Evolutionary conservation across 2,329 filamentous ascomycete genomes (phyloP).

Genomic region (Microsporum audouinii): DNA sequence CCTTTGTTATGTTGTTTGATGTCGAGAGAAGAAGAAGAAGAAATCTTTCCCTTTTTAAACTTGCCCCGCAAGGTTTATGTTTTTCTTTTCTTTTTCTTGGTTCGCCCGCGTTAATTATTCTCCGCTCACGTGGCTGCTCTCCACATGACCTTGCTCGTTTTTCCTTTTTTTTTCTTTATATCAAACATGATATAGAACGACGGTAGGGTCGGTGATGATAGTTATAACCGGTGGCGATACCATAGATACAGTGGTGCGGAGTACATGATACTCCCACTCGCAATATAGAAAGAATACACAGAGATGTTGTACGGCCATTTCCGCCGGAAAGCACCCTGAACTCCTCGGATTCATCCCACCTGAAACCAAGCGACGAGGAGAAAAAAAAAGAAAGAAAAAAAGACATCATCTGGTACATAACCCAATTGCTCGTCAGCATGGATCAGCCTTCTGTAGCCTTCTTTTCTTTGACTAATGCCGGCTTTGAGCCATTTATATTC

Average conservation of each 20-base stretch:
- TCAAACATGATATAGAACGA: neutral
- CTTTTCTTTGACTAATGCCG: neutral
- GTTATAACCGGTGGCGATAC: neutral
- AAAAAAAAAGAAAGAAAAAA: neutral
- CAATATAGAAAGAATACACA: neutral
- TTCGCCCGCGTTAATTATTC: neutral
- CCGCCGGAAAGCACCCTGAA: neutral
- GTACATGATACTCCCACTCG: too few relatives aligned
- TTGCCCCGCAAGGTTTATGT: neutral
- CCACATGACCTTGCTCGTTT: neutral
- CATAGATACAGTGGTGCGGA: too few relatives aligned
- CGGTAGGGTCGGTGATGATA: neutral
- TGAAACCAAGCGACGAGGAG: neutral
- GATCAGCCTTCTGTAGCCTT: neutral
- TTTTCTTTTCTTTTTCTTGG: neutral
- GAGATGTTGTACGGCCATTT: neutral
- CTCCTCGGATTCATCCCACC: conserved; percentile 1
- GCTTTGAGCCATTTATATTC: neutral
- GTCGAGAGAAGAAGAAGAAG: neutral
- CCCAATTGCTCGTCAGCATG: neutral
- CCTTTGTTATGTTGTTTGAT: too few relatives aligned
- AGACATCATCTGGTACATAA: neutral
- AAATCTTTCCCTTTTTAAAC: neutral
- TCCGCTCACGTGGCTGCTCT: neutral
- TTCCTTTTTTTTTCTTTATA: neutral